A percentile compares a stretch with the other conserved stretches of the same genome.
Conservation (phyloP, 2,329 filamentous ascomycete genomes). For the Pseudogymnoascus verrucosus region DNA sequence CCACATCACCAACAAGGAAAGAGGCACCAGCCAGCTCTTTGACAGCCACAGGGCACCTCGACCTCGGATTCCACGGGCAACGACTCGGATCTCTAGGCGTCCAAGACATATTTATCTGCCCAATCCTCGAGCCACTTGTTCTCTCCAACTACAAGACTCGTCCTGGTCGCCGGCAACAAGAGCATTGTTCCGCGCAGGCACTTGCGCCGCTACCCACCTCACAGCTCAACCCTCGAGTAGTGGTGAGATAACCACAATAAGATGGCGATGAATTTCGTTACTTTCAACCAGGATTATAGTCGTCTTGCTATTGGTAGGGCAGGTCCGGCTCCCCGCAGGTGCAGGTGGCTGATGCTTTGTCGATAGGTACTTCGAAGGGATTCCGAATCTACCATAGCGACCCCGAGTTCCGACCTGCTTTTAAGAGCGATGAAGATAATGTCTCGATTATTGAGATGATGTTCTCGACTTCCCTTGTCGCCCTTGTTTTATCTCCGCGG, state of each 20-base stretch:
- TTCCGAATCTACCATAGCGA: slow-evolving; percentile 97
- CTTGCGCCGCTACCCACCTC: neutral
- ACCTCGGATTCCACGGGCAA: neutral
- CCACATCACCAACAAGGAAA: slow-evolving; percentile 8
- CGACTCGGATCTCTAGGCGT: slow-evolving; percentile 1
- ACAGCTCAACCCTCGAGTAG: neutral
- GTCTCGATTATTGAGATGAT: slow-evolving; percentile 97
- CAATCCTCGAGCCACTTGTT: neutral
- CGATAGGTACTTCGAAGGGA: slow-evolving; percentile 75
- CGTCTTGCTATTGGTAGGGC: slow-evolving; percentile 79
- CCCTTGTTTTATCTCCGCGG: slow-evolving; percentile 82
- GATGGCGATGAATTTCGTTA: slow-evolving; percentile 93
- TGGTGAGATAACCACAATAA: slow-evolving; percentile 21
- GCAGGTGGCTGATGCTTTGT: slow-evolving; percentile 10
- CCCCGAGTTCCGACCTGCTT: slow-evolving; percentile 80
- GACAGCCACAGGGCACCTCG: slow-evolving; percentile 4
- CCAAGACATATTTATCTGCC: neutral
- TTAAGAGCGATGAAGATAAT: slow-evolving; percentile 89
- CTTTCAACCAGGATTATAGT: slow-evolving; percentile 98
- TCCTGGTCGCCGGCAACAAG: neutral
- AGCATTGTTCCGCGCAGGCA: slow-evolving; percentile 4
- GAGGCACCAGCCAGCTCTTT: slow-evolving; percentile 6
- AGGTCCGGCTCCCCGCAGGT: neutral
- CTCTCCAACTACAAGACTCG: neutral
- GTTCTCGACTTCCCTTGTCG: slow-evolving; percentile 94